Percentiles rank a stretch among this genome's conserved stretches.
phyloP scores from a whole-genome alignment of 768 basidiomycete genomes.

The Pleurotus giganteus region DNA sequence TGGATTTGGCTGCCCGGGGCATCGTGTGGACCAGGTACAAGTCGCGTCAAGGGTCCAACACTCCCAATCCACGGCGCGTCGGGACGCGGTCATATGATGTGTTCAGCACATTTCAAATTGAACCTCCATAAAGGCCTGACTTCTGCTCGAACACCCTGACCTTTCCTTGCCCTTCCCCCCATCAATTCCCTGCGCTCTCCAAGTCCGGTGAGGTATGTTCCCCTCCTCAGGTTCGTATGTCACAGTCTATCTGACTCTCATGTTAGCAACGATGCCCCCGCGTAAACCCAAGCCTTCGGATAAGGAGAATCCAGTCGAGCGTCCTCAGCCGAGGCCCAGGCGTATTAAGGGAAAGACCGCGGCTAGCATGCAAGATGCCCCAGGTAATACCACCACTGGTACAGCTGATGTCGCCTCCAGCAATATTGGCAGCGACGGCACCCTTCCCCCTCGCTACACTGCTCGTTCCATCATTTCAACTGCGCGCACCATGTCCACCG shows the following conservation, averaged over 20 bases:
- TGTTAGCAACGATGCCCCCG: background rate
- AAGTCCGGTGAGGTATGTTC: background rate
- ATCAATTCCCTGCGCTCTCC: background rate
- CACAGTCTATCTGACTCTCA: background rate
- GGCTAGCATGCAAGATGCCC: too few species aligned
- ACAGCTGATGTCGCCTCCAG: too few species aligned
- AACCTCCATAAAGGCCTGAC: background rate
- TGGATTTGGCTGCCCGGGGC: background rate
- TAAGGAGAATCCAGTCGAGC: too few species aligned
- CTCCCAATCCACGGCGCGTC: background rate
- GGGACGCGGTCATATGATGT: too few species aligned
- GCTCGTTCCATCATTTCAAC: background rate
- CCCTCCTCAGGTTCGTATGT: background rate
- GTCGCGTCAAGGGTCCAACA: background rate
- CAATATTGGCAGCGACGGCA: background rate
- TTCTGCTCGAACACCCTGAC: background rate
- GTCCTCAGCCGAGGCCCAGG: too few species aligned
- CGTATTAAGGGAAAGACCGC: too few species aligned
- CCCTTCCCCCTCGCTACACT: background rate
- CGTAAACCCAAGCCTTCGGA: background rate
- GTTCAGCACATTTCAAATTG: too few species aligned
- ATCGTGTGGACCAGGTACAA: background rate
- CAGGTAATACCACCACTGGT: too few species aligned
- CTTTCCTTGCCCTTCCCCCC: background rate
- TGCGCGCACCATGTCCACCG: background rate